A percentile compares a stretch with the other conserved stretches of the same genome.
phyloP scores from a whole-genome alignment of 371 early-diverging fungal species.

The Dichotomocladium elegans region DNA sequence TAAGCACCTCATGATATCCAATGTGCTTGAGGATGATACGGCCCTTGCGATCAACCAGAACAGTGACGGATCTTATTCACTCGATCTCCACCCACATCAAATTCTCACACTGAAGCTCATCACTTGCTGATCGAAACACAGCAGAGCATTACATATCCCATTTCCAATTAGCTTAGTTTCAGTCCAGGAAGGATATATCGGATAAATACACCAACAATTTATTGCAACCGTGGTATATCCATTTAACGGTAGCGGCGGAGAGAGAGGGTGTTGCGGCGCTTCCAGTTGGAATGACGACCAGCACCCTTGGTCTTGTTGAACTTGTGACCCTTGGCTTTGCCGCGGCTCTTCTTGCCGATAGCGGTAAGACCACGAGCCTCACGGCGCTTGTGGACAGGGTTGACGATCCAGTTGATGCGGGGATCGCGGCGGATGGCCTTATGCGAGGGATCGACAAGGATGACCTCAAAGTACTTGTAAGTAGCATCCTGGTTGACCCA shows the following conservation, averaged over 20 bases:
- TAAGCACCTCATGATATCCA: conserved; percentile 30
- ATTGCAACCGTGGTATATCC: too few relatives aligned
- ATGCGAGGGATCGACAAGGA: conserved; percentile 96
- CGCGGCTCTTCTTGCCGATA: conserved; percentile 97
- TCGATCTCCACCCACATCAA: conserved; percentile 43
- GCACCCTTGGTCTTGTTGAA: conserved; percentile 77
- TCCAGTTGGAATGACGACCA: conserved; percentile 50
- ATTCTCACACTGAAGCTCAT: conserved; percentile 41
- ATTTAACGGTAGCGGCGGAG: conserved; percentile 75
- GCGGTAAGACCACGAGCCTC: conserved; percentile 98
- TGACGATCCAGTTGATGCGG: conserved; percentile 99
- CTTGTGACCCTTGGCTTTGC: conserved; percentile 94
- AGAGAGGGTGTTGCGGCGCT: conserved; percentile 68
- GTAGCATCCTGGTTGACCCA: conserved; percentile 99
- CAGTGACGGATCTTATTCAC: neutral
- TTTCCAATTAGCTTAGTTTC: too few relatives aligned
- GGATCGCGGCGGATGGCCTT: conserved; percentile 97
- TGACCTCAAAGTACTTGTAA: conserved; percentile 99
- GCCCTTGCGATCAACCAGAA: conserved; percentile 1
- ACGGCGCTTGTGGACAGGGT: conserved; percentile 97
- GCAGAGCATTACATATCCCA: neutral
- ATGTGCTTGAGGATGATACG: conserved; percentile 46
- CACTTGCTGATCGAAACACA: neutral
- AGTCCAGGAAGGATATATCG: too few relatives aligned
- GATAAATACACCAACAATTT: too few relatives aligned